Conservation (phyloP, 108 stramenopile species). For the Pseudonitzschia multiseries region DNA sequence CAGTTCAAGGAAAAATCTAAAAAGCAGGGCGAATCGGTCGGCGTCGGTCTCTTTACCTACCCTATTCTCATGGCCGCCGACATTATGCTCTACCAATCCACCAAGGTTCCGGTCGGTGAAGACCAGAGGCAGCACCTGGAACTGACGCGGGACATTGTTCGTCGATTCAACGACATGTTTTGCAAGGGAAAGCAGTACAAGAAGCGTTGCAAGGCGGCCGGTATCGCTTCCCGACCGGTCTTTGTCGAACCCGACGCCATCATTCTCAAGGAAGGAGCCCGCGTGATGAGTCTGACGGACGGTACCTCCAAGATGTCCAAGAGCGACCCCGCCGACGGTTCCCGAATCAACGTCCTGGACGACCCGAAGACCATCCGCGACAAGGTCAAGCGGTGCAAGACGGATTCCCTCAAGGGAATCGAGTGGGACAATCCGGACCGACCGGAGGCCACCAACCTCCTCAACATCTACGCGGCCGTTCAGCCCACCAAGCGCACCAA, state of each 20-base stretch:
- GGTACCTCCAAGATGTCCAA: slow-evolving; percentile 99
- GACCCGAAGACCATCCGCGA: slow-evolving; percentile 85
- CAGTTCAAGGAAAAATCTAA: slow-evolving; percentile 99
- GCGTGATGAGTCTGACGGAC: slow-evolving; percentile 97
- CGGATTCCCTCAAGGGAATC: slow-evolving; percentile 83
- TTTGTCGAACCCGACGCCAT: slow-evolving; percentile 94
- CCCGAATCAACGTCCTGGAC: slow-evolving; percentile 96
- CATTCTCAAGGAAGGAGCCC: slow-evolving; percentile 94
- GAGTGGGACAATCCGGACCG: slow-evolving; percentile 98
- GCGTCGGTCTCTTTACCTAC: slow-evolving; percentile 94
- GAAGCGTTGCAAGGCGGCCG: slow-evolving; percentile 83
- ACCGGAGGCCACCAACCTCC: slow-evolving; percentile 96
- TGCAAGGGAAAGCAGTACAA: slow-evolving; percentile 87
- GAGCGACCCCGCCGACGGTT: slow-evolving; percentile 83
- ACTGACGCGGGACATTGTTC: slow-evolving; percentile 95
- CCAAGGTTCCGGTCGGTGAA: slow-evolving; percentile 97
- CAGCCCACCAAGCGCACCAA: slow-evolving; percentile 66
- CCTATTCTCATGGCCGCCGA: slow-evolving; percentile 99
- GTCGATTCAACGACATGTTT: slow-evolving; percentile 93
- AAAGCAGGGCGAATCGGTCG: slow-evolving; percentile 89
- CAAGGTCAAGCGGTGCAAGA: slow-evolving; percentile 97
- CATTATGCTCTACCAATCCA: slow-evolving; percentile 97
- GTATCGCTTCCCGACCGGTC: slow-evolving; percentile 74
- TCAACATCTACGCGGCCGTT: slow-evolving; percentile 93
- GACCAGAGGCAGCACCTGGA: slow-evolving; percentile 99